Conservation (phyloP, 495 filamentous ascomycete species). For the Xanthoparmelia taractica region DNA sequence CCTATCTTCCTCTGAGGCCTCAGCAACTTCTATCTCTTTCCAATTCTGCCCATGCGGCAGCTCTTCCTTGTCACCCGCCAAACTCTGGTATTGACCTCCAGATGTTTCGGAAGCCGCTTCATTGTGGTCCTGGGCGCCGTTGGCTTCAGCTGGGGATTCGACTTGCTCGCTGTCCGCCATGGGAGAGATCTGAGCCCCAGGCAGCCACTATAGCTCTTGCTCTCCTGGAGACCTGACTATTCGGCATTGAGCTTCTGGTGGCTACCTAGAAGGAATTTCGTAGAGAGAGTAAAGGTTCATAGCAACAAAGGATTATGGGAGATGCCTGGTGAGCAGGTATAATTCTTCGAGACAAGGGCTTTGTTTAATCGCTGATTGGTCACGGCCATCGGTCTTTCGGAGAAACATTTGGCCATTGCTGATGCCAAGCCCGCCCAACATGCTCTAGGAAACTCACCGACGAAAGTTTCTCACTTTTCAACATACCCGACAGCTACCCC, state of each 20-base stretch:
- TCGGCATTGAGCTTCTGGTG: conserved; percentile 10
- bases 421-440: conserved; percentile 13
- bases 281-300: neutral
- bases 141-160: conserved; percentile 5
- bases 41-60: conserved; percentile 23
- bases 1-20: conserved; percentile 8
- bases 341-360: conserved; percentile 4
- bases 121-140: neutral
- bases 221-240: neutral
- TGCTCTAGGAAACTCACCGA: conserved; percentile 14
- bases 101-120: neutral
- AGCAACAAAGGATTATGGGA: neutral
- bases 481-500: conserved; percentile 1
- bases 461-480: neutral
- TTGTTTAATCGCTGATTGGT: conserved; percentile 9
- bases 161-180: conserved; percentile 22
- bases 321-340: neutral
- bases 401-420: neutral
- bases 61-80: conserved; percentile 24
- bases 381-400: conserved; percentile 1
- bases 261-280: neutral
- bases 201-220: conserved; percentile 18
- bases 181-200: conserved; percentile 10
- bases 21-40: conserved; percentile 26
- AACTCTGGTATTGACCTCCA: conserved; percentile 12